Evolutionary conservation across 179 eudicot genomes (phyloP), one percentile per base, ranked within the genome.

Genomic region (Heliamphora pulchella): DNA sequence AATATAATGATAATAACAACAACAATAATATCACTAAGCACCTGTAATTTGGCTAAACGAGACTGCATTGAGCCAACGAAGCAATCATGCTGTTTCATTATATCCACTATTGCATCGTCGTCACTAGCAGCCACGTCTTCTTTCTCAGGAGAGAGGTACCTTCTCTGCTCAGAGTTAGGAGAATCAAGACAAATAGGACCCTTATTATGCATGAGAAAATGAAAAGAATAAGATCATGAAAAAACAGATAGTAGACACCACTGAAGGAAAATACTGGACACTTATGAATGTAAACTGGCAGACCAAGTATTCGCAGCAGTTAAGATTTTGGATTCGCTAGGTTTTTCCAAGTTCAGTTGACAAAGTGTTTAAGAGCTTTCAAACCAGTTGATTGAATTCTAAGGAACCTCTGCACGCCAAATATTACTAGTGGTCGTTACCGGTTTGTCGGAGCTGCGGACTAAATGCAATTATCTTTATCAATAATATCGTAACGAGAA

Each of bases 21-120:
- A 71, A 48, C 15, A 50, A n/a, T 14, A 17, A 71, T 48, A 18
- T 4, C 47, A 59, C 73, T 63, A 5, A 43, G 39, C 86, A 96
- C 98, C 99, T 94, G 96, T 77, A 96, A 82, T 87, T 94, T 96
- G 81, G 89, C 89, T 76, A 94, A 82, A 72, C 97, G 99, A 83
- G 97, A 88, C 79, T 89, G 93, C 93, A 92, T 84, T 76, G 88
- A 91, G 80, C 93, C 89, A 83, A 94, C 83, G 89, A 96, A 96
- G 66, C 86, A 87, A 74, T 86, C 89, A 80, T 96, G 99, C 74
- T 84, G 89, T 78, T 88, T 92, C 90, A 92, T 85, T 80, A 91
- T 82, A 81, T 89, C 93, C 50, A 84, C 83, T 80, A 96, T 83
- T 78, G 78, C 78, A 87, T 89, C 96, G 75, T 91, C 94, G 8